phyloP scores from a whole-genome alignment of 768 basidiomycete genomes.

The Arthromyces matolae region DNA sequence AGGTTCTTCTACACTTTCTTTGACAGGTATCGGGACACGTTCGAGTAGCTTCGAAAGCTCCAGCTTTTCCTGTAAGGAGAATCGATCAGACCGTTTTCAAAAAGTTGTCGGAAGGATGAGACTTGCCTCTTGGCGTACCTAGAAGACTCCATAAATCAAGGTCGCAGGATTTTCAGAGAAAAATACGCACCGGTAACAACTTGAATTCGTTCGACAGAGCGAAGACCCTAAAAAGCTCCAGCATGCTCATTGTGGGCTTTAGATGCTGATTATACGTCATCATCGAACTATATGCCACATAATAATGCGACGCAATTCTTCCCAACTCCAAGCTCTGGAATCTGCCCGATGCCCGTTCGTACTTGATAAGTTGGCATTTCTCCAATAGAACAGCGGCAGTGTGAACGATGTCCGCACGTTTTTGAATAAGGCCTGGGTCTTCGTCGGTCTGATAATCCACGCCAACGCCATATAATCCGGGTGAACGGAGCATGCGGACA shows the following conservation, averaged over 20 bases:
- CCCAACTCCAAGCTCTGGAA: slow-evolving; percentile 95
- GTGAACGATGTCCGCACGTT: slow-evolving; percentile 90
- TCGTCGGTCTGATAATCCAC: slow-evolving; percentile 76
- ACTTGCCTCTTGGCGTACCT: slow-evolving; percentile 16
- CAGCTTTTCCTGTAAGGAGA: too few species aligned
- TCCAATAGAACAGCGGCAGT: slow-evolving; percentile 91
- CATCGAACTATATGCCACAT: slow-evolving; percentile 95
- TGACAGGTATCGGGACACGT: slow-evolving; percentile 94
- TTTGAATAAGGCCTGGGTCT: slow-evolving; percentile 79
- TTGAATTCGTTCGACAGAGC: slow-evolving; percentile 96
- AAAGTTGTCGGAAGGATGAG: too few species aligned
- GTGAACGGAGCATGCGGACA: slow-evolving; percentile 90
- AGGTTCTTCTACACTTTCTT: slow-evolving; percentile 94
- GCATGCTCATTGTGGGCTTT: slow-evolving; percentile 75
- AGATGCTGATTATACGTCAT: slow-evolving; percentile 94
- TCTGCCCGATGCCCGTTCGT: slow-evolving; percentile 81
- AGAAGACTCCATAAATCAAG: slow-evolving; percentile 17
- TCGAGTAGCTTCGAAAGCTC: slow-evolving; percentile 89
- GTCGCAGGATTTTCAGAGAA: slow-evolving; percentile 12
- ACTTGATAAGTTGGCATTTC: slow-evolving; percentile 92
- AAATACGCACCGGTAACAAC: slow-evolving; percentile 69
- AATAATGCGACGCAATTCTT: slow-evolving; percentile 92
- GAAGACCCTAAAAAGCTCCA: slow-evolving; percentile 95
- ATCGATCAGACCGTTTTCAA: too few species aligned
- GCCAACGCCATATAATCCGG: slow-evolving; percentile 82